Evolutionary conservation across 257 asterid species (phyloP).

Genomic region (Plectranthus barbatus): DNA sequence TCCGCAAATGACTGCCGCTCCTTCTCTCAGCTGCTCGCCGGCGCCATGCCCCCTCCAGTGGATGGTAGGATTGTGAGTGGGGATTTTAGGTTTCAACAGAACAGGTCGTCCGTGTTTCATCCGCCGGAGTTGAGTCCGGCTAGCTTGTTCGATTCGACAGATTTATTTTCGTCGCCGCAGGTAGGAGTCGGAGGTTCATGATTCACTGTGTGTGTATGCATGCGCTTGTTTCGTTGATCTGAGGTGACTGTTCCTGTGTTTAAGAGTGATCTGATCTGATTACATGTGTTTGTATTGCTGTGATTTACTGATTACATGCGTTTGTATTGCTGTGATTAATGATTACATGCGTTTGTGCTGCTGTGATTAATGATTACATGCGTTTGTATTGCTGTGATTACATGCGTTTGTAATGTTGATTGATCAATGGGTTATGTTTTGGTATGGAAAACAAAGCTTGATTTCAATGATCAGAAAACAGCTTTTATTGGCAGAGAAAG

Average conservation of each 20-base stretch:
- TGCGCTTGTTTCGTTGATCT: neutral
- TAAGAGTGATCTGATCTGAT: neutral
- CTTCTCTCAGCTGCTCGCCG: constrained; percentile 79
- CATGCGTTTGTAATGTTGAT: neutral
- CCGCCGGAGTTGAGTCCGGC: constrained; percentile 50
- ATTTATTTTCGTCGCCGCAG: constrained; percentile 43
- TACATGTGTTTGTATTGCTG: neutral
- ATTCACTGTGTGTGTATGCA: neutral
- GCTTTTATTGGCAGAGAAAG: too few species aligned
- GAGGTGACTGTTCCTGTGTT: neutral
- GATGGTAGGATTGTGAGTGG: constrained; percentile 3
- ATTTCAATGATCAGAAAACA: neutral
- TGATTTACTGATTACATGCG: too few species aligned
- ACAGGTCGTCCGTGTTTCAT: constrained; percentile 45
- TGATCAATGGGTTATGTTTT: neutral
- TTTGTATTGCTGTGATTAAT: too few species aligned
- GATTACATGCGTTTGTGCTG: too few species aligned
- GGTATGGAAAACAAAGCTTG: neutral
- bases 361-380: too few species aligned
- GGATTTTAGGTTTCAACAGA: constrained; percentile 43
- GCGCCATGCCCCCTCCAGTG: constrained; percentile 30
- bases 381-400: too few species aligned
- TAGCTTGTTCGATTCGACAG: constrained; percentile 69
- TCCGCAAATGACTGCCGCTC: constrained; percentile 58
- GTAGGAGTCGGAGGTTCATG: constrained; percentile 17